Base-by-base conservation (phyloP, 1,284 basidiomycete species). In the Sphagnurus paluster region DNA sequence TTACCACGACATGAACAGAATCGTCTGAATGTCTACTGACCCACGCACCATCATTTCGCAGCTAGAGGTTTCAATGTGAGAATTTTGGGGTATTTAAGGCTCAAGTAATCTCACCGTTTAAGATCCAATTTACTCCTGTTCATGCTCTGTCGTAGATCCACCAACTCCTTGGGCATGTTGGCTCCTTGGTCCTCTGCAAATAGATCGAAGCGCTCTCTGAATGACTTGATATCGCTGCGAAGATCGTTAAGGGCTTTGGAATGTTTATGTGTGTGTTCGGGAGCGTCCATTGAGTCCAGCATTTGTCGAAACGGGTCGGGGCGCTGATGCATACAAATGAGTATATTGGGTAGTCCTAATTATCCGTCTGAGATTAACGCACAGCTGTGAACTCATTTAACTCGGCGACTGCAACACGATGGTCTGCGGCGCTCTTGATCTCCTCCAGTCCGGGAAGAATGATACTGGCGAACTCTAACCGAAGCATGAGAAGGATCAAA, bases 401-500 rank as follows among this genome's bases (percentile, higher is more conserved):
- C 23, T 46, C 46, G 10, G 39, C 39, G 3, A 24, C 28, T 1
- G 39, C 46, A 28, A 39, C 39, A 16, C 24, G 48, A 24, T 39
- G 46, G 13, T 45, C 43, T 16, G 32, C 8, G 10, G 36, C 9
- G 13, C 32, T 28, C 13, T 25, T 28, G 9, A 46, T 19, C 14
- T 49, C 32, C 19, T 45, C 46, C 7, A 52, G 40, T 11, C 23
- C 41, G 3, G 43, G 47, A 7, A 52, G 46, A 14, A 52, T 45
- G 6, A 49, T 43, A 17, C 42, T 41, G 13, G 45, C 29, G 21
- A 52, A 52, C 17, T 52, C 50, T 49, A 23, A 24, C 32, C 23
- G 11, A 17, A n/a, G 20, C 4, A 36, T 29, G 21, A 3, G 17
- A n/a, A n/a, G n/a, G n/a, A n/a, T n/a, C 20, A 34, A 26, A 2